Percentiles rank a stretch among this genome's conserved stretches.
phyloP scores from a whole-genome alignment of 495 filamentous ascomycete species.

The Coniosporium apollinis region DNA sequence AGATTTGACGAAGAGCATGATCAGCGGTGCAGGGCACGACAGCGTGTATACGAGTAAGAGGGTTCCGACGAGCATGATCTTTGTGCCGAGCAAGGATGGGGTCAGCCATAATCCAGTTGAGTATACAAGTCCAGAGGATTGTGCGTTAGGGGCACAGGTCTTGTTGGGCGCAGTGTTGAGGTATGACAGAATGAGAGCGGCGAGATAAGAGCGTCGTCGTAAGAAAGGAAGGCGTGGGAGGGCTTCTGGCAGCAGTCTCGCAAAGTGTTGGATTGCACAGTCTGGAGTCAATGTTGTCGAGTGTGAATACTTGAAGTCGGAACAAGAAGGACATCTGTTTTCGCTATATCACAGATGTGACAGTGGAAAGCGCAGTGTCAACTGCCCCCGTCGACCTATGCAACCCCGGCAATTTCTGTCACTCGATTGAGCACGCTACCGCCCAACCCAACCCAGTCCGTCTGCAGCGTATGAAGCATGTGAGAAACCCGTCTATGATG shows the following conservation, averaged over 20 bases:
- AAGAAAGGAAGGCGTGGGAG: too few species aligned
- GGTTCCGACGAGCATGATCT: slow-evolving; percentile 49
- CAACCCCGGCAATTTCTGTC: slow-evolving; percentile 32
- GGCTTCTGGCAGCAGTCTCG: too few species aligned
- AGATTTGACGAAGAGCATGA: slow-evolving; percentile 30
- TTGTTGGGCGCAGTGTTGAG: slow-evolving; percentile 41
- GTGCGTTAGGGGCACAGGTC: slow-evolving; percentile 45
- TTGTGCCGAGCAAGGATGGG: slow-evolving; percentile 48
- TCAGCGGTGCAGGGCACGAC: slow-evolving; percentile 44
- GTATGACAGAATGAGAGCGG: slow-evolving; percentile 33
- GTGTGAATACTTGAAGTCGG: too few species aligned
- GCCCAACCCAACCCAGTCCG: slow-evolving; percentile 5
- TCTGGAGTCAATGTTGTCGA: too few species aligned
- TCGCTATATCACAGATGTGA: slow-evolving; percentile 1
- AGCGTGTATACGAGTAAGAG: slow-evolving; percentile 42
- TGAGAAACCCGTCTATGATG: slow-evolving; percentile 1
- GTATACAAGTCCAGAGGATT: slow-evolving; percentile 43
- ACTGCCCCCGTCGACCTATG: slow-evolving; percentile 26
- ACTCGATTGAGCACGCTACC: slow-evolving; percentile 31
- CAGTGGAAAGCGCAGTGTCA: slow-evolving; percentile 23
- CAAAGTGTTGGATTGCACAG: too few species aligned
- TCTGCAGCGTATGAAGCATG: neutral
- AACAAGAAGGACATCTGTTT: slow-evolving; percentile 5
- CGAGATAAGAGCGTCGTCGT: neutral
- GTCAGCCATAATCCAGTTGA: slow-evolving; percentile 49